Conservation (phyloP, 768 basidiomycete genomes). For the Pisolithus sp. region DNA sequence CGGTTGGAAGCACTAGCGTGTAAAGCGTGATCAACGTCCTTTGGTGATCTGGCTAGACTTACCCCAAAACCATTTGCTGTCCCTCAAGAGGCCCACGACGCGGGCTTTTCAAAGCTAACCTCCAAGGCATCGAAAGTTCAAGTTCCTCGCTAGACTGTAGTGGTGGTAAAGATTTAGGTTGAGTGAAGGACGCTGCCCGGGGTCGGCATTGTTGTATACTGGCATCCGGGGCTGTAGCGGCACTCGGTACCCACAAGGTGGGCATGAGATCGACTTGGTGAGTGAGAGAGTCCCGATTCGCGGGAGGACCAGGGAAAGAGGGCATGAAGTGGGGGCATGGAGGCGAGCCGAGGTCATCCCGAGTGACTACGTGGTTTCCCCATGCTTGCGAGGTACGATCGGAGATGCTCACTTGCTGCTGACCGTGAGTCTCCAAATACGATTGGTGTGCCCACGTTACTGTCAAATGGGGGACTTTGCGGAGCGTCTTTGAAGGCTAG, state of each 20-base stretch:
- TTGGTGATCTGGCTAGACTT: not conserved
- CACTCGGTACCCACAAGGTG: constrained; percentile 12
- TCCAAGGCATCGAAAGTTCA: constrained; percentile 23
- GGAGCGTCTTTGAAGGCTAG: constrained; percentile 47
- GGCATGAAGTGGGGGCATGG: not conserved
- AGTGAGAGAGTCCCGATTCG: constrained; percentile 2
- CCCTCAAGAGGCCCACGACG: constrained; percentile 13
- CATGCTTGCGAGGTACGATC: constrained; percentile 11
- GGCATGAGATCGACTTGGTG: not conserved
- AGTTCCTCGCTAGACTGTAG: constrained; percentile 24
- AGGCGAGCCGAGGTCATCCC: not conserved
- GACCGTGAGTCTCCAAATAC: constrained; percentile 10
- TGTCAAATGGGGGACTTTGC: constrained; percentile 61
- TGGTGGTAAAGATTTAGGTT: constrained; percentile 20
- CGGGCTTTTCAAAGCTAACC: constrained; percentile 5
- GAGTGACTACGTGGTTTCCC: constrained; percentile 3
- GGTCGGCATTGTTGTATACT: constrained; percentile 12
- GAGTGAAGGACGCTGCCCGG: constrained; percentile 22
- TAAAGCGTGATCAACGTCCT: too few species aligned
- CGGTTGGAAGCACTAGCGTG: constrained; percentile 8
- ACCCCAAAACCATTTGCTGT: constrained; percentile 12
- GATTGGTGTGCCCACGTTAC: constrained; percentile 79
- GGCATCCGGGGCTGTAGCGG: not conserved
- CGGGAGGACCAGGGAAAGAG: constrained; percentile 9
- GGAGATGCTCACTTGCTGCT: constrained; percentile 7